phyloP scores from a whole-genome alignment of 2,329 filamentous ascomycete genomes.

The Didymella arachidicola region DNA sequence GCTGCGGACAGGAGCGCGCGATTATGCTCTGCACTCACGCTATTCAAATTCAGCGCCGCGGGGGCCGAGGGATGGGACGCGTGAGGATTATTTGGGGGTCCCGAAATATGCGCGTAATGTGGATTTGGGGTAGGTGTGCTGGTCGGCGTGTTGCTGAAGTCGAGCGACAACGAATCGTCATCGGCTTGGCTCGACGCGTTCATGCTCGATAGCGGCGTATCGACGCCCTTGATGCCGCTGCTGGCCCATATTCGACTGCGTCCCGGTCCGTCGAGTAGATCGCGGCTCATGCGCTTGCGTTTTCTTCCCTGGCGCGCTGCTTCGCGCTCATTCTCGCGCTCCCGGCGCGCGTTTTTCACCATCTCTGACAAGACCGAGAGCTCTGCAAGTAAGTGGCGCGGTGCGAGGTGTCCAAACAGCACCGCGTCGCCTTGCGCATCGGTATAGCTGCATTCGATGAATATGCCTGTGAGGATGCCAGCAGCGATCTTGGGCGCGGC shows the following conservation, averaged over 20 bases:
- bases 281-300: slow-evolving; percentile 66
- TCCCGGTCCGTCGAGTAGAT: slow-evolving; percentile 28
- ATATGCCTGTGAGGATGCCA: slow-evolving; percentile 78
- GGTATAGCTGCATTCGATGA: slow-evolving; percentile 96
- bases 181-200: slow-evolving; percentile 22
- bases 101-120: background rate
- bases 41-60: slow-evolving; percentile 34
- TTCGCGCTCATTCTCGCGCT: slow-evolving; percentile 45
- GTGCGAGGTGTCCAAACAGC: slow-evolving; percentile 89
- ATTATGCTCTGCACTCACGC: slow-evolving; percentile 36
- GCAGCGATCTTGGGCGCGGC: slow-evolving; percentile 83
- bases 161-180: slow-evolving; percentile 40
- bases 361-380: slow-evolving; percentile 74
- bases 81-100: slow-evolving; percentile 2
- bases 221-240: slow-evolving; percentile 23
- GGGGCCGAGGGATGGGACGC: slow-evolving; percentile 34
- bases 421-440: slow-evolving; percentile 78
- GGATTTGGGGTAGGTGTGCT: slow-evolving; percentile 34
- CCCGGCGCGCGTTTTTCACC: slow-evolving; percentile 63
- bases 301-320: slow-evolving; percentile 60
- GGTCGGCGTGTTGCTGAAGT: slow-evolving; percentile 26
- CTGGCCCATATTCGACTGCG: slow-evolving; percentile 25
- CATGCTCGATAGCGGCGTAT: slow-evolving; percentile 22
- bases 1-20: slow-evolving; percentile 39
- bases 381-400: slow-evolving; percentile 82